Evolutionary conservation across 2,329 filamentous ascomycete genomes (phyloP), one percentile per base, ranked within the genome.

Genomic region (Neonectria coccinea): DNA sequence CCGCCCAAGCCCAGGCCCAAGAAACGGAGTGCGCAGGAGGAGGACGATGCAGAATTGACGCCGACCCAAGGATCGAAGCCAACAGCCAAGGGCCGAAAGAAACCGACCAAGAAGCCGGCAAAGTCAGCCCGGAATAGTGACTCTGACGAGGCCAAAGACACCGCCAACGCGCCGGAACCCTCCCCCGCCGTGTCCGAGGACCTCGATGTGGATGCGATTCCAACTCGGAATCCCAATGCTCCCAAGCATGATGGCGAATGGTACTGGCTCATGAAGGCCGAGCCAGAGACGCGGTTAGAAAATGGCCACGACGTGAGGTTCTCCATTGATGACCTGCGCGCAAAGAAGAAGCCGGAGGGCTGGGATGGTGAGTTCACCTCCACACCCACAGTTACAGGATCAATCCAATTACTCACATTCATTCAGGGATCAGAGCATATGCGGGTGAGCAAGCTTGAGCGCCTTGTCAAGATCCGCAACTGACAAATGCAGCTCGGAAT

Each of bases 221-320:
- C 81, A 0, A 72, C 72, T 2, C 68, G 69, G 1, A 83, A 83
- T 59, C 76, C 79, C 0, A 77, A 82, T 12, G 78, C 77, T 0
- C 78, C 77, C 5, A 76, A 70, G 1, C 81, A 82, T 12, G 78
- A 81, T 0, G 81, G 79, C 2, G 75, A 79, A 55, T 81, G 80
- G 78, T 94, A 91, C 79, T 94, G 92, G 92, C 85, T 96, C 33
- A 87, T 96, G 86, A 96, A 95, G 80, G 92, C 92, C 0, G 92
- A 99, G 80, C 95, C 96, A 0, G 92, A 97, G 72, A 89, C 93
- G 4, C 91, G 96, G 6, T 81, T 94, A 16, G 93, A 97, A 77
- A 95, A 94, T 59, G 95, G 94, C 1, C 83, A 92, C 55, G 94
- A 98, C 76, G 93, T 97, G 50, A 91, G 89, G 70, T 99, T 98